A percentile compares a stretch with the other conserved stretches of the same genome.
Conservation (phyloP, 2,329 filamentous ascomycete genomes). For the Celoporthe dispersa region DNA sequence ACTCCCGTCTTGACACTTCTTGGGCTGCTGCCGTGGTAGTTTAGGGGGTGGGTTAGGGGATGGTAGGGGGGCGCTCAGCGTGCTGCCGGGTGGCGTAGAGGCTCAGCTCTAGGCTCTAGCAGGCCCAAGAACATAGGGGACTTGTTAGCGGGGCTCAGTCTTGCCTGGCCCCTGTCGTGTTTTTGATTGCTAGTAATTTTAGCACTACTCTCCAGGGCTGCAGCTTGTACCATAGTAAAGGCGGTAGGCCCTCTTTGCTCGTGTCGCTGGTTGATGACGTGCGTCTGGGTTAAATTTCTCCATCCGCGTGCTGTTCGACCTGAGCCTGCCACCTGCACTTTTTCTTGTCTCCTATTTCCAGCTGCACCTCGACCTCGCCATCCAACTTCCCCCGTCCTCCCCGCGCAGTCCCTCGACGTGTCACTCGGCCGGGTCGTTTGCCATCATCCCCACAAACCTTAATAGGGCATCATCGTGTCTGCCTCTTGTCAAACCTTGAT, state of each 20-base stretch:
- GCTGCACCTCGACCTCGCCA: background rate
- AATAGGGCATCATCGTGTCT: background rate
- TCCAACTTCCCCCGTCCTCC: background rate
- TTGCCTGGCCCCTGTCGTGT: background rate
- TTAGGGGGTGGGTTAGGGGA: background rate
- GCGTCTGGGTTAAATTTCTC: conserved; percentile 29
- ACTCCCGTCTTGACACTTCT: background rate
- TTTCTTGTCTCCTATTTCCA: conserved; percentile 9
- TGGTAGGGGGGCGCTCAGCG: too few species aligned
- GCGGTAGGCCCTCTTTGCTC: too few species aligned
- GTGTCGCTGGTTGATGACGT: conserved; percentile 26
- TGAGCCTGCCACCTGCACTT: background rate
- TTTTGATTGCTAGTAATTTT: conserved; percentile 2
- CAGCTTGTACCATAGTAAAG: background rate
- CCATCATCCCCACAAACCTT: background rate
- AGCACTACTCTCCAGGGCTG: conserved; percentile 2
- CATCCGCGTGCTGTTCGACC: background rate
- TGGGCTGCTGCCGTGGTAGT: background rate
- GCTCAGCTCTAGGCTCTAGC: background rate
- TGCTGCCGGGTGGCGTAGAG: background rate
- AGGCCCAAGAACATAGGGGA: background rate
- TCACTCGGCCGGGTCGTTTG: conserved; percentile 7
- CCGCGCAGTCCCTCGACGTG: conserved; percentile 3
- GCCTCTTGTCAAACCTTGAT: background rate
- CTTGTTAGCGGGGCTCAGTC: background rate